A percentile compares a stretch with the other conserved stretches of the same genome.
Evolutionary conservation across 306 rosid species (phyloP).

Genomic region (Phaseolus lunatus): DNA sequence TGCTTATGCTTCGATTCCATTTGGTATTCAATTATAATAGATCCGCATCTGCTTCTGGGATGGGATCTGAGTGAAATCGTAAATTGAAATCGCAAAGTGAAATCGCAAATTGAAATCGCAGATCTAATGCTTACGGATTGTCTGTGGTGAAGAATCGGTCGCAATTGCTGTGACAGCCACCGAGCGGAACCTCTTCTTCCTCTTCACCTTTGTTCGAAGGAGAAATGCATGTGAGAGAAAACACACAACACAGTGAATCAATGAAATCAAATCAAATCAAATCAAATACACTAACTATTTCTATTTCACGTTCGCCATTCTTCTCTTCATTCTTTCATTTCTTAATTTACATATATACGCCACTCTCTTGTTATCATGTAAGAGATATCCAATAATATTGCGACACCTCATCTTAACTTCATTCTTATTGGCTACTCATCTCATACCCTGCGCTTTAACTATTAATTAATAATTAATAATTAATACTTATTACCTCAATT

Average conservation of each 20-base stretch:
- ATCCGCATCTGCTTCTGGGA: not conserved
- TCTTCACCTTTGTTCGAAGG: not conserved
- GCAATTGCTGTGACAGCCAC: conserved; percentile 22
- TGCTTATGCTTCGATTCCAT: not conserved
- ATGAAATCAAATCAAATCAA: not conserved
- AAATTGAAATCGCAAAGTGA: conserved; percentile 30
- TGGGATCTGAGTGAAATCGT: not conserved
- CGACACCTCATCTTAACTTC: conserved; percentile 42
- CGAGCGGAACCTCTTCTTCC: conserved; percentile 24
- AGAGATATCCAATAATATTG: conserved; percentile 21
- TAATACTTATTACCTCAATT: not conserved
- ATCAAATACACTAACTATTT: no score
- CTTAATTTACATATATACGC: not conserved
- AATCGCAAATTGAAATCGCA: conserved; percentile 27
- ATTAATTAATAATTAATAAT: not conserved
- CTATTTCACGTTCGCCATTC: not conserved
- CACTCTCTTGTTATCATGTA: conserved; percentile 1
- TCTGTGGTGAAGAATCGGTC: conserved; percentile 12
- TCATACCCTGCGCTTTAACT: not conserved
- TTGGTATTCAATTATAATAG: not conserved
- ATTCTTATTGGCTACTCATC: conserved; percentile 39
- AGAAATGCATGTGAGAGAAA: not conserved
- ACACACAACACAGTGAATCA: not conserved
- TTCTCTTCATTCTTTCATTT: not conserved
- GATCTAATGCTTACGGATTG: conserved; percentile 50